These are phyloP conservation scores for Arbutus unedo DNA, from an alignment of 148 eudicot species.

Conservation along the genomic window DNA sequence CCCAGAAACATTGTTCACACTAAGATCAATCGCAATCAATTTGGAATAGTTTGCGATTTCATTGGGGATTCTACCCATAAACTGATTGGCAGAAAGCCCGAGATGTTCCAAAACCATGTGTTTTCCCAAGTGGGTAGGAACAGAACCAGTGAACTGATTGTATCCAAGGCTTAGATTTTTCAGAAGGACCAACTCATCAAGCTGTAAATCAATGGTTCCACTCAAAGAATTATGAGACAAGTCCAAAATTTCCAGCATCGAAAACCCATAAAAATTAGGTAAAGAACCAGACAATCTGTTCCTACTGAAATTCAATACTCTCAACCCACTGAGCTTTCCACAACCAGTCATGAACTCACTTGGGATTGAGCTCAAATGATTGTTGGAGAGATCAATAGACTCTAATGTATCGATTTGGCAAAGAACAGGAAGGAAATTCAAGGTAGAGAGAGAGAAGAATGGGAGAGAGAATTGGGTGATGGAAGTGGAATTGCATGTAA, in stretches of 20 bases:
- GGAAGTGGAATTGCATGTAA: too few relatives aligned
- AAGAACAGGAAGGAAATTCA: slow-evolving; percentile 30
- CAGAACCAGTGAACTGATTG: slow-evolving; percentile 44
- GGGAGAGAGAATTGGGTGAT: slow-evolving; percentile 29
- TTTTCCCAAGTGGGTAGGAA: slow-evolving; percentile 52
- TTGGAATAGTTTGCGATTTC: slow-evolving; percentile 43
- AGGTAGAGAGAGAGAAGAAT: slow-evolving; percentile 26
- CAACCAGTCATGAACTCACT: slow-evolving; percentile 40
- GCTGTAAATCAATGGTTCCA: slow-evolving; percentile 36
- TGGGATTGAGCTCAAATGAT: slow-evolving; percentile 47
- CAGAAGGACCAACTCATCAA: slow-evolving; percentile 43
- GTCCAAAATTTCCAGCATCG: slow-evolving; percentile 49
- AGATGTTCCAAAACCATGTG: slow-evolving; percentile 46
- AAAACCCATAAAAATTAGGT: slow-evolving; percentile 52
- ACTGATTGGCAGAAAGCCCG: slow-evolving; percentile 36
- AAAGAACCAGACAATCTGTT: slow-evolving; percentile 41
- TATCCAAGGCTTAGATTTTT: slow-evolving; percentile 51
- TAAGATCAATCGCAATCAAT: slow-evolving; percentile 54
- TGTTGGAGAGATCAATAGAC: slow-evolving; percentile 59
- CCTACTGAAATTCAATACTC: slow-evolving; percentile 52
- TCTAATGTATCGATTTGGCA: slow-evolving; percentile 51
- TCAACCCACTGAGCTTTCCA: slow-evolving; percentile 41
- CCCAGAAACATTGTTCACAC: slow-evolving; percentile 46
- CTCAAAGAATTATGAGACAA: slow-evolving; percentile 41
- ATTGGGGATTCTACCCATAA: slow-evolving; percentile 41